Evolutionary conservation across 2,329 filamentous ascomycete genomes (phyloP).

Genomic region (Pseudogymnoascus sp.): DNA sequence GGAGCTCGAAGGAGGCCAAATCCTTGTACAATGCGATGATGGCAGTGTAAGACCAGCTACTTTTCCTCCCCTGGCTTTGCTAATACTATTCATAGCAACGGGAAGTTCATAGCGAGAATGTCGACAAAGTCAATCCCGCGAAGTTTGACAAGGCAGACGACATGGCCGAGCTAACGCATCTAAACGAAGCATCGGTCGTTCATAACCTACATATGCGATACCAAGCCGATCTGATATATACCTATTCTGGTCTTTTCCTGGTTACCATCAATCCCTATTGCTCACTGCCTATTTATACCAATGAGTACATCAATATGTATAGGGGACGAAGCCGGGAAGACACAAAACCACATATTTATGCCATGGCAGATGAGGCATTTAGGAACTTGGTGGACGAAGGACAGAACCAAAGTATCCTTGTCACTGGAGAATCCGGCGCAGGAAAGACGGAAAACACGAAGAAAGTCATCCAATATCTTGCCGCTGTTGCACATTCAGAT

Average conservation of each 20-base stretch:
- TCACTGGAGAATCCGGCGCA: slow-evolving; percentile 95
- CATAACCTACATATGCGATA: slow-evolving; percentile 95
- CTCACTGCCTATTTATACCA: slow-evolving; percentile 85
- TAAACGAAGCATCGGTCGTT: slow-evolving; percentile 96
- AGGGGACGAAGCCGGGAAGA: slow-evolving; percentile 85
- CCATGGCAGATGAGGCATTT: slow-evolving; percentile 95
- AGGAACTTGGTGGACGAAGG: slow-evolving; percentile 92
- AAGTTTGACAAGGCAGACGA: slow-evolving; percentile 99
- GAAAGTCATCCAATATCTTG: slow-evolving; percentile 97
- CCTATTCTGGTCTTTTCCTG: slow-evolving; percentile 92
- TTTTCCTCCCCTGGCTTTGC: not conserved
- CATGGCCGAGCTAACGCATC: slow-evolving; percentile 96
- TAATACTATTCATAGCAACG: slow-evolving; percentile 57
- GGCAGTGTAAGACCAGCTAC: slow-evolving; percentile 57
- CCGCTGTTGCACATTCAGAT: slow-evolving; percentile 84
- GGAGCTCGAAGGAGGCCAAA: slow-evolving; percentile 59
- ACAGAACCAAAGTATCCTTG: slow-evolving; percentile 92
- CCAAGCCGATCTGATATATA: slow-evolving; percentile 93
- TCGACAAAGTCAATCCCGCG: slow-evolving; percentile 98
- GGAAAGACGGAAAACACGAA: slow-evolving; percentile 99
- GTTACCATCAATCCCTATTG: slow-evolving; percentile 98
- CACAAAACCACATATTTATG: slow-evolving; percentile 94
- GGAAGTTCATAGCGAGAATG: slow-evolving; percentile 75
- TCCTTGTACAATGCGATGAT: slow-evolving; percentile 90
- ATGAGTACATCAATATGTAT: slow-evolving; percentile 98